phyloP scores from a whole-genome alignment of 768 basidiomycete genomes.

The Lentinula sp. region DNA sequence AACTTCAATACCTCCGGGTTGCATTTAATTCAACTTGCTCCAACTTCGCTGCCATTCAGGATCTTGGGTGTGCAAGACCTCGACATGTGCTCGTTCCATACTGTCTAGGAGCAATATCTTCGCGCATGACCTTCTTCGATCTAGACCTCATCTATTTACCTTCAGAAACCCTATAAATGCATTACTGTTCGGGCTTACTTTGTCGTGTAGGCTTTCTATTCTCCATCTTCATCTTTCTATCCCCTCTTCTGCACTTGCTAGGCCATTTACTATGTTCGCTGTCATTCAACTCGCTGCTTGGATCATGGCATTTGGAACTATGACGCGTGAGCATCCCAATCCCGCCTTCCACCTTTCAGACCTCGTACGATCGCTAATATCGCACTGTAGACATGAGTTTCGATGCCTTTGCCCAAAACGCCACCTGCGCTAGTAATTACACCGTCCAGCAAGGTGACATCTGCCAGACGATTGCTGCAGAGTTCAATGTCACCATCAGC shows the following conservation, averaged over 20 bases:
- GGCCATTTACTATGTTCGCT: neutral
- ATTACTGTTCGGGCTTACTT: neutral
- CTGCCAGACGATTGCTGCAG: neutral
- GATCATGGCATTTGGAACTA: neutral
- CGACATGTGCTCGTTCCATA: neutral
- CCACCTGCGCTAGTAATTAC: neutral
- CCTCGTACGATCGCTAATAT: neutral
- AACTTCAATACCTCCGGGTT: no score
- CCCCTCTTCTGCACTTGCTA: neutral
- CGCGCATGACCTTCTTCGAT: neutral
- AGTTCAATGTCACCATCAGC: slow-evolving; percentile 1
- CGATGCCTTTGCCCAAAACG: neutral
- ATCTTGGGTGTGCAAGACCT: neutral
- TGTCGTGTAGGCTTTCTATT: neutral
- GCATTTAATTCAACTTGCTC: neutral
- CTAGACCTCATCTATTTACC: neutral
- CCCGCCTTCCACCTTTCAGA: no score
- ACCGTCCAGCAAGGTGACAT: slow-evolving; percentile 2
- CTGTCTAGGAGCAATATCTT: neutral
- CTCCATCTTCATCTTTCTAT: neutral
- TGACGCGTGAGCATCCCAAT: neutral
- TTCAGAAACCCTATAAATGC: neutral
- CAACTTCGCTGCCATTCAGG: neutral
- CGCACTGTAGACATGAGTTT: neutral
- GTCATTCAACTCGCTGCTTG: neutral